Evolutionary conservation across 352 stramenopile genomes (phyloP).

Genomic region (Pythium scleroteichum): DNA sequence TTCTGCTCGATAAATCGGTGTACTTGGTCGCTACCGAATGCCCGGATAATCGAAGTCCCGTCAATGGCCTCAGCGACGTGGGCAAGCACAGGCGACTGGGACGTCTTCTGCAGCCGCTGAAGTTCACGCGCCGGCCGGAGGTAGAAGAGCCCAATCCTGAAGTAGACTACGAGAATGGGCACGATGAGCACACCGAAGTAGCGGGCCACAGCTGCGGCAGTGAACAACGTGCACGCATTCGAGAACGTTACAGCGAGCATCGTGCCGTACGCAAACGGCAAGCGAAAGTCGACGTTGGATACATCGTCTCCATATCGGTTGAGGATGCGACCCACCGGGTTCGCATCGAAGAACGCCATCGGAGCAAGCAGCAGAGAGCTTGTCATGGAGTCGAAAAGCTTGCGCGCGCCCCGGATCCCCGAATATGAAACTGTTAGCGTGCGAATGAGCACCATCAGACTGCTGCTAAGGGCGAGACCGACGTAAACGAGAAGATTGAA

Average conservation of each 20-base stretch:
- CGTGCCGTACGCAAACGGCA: conserved; percentile 55
- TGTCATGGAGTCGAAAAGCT: conserved; percentile 88
- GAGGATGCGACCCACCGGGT: conserved; percentile 85
- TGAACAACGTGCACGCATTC: conserved; percentile 81
- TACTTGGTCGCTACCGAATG: conserved; percentile 63
- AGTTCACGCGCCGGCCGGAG: conserved; percentile 65
- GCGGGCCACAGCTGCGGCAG: conserved; percentile 79
- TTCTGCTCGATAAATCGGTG: conserved; percentile 60
- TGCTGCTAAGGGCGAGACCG: conserved; percentile 47
- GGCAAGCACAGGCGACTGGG: conserved; percentile 50
- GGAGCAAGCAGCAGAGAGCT: conserved; percentile 85
- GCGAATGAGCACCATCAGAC: conserved; percentile 60
- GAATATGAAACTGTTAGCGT: conserved; percentile 53
- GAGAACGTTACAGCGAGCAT: conserved; percentile 81
- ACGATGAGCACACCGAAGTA: conserved; percentile 81
- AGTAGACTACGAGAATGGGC: conserved; percentile 88
- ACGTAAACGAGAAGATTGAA: conserved; percentile 64
- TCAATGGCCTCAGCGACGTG: conserved; percentile 57
- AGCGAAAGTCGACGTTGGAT: conserved; percentile 91
- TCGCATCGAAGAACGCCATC: conserved; percentile 95
- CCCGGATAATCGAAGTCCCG: conserved; percentile 60
- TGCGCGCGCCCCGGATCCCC: conserved; percentile 56
- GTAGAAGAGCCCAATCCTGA: conserved; percentile 48
- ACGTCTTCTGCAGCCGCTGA: conserved; percentile 56
- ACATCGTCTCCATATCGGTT: conserved; percentile 93